Evolutionary conservation across 441 rosid genomes (phyloP).

Genomic region (Adansonia rubrostipa): DNA sequence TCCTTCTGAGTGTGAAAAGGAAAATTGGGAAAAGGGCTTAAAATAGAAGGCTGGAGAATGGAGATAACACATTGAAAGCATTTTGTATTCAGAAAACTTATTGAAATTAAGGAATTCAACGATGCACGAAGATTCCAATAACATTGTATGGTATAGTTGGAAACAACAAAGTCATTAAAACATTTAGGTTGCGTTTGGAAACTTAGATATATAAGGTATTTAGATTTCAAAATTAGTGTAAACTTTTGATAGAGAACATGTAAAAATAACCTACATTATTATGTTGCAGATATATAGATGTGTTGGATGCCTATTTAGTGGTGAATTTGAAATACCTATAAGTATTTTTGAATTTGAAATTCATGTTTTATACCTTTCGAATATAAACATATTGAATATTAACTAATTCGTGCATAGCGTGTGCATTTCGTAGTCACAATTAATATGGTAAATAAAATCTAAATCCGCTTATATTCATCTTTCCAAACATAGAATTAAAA

Average conservation of each 20-base stretch:
- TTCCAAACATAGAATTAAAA: neutral
- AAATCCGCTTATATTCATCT: neutral
- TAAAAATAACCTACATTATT: neutral
- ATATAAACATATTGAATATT: neutral
- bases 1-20: neutral
- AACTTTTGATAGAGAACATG: neutral
- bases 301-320: neutral
- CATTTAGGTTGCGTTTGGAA: neutral
- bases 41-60: neutral
- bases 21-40: neutral
- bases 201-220: neutral
- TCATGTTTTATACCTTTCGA: neutral
- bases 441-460: neutral
- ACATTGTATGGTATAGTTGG: neutral
- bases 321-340: neutral
- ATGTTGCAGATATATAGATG: neutral
- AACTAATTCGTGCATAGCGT: neutral
- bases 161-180: constrained; percentile 12
- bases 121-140: neutral
- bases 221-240: neutral
- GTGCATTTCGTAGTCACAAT: neutral
- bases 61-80: neutral
- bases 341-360: too few species aligned
- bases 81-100: constrained; percentile 16
- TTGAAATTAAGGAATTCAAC: constrained; percentile 3